These are phyloP conservation scores for Phytophthora uliginosa DNA, from an alignment of 352 stramenopile species.

Conservation along the genomic window DNA sequence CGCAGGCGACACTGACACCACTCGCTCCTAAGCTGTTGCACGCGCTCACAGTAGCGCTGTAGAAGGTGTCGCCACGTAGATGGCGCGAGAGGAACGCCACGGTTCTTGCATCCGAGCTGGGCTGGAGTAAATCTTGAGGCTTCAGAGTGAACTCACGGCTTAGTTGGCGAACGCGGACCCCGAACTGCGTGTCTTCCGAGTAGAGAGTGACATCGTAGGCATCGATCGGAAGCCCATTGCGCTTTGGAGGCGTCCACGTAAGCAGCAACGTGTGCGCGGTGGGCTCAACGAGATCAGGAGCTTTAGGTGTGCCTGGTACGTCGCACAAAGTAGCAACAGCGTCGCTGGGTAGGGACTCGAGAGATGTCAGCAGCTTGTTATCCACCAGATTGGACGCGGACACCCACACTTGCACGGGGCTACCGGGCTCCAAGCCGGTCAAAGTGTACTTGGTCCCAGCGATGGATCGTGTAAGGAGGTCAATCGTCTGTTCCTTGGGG, in stretches of 20 bases:
- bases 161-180: conserved; percentile 55
- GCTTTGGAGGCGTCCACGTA: conserved; percentile 45
- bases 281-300: conserved; percentile 35
- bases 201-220: conserved; percentile 61
- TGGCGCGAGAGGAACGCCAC: conserved; percentile 34
- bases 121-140: conserved; percentile 31
- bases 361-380: conserved; percentile 60
- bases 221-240: conserved; percentile 64
- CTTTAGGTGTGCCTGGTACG: conserved; percentile 47
- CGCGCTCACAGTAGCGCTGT: conserved; percentile 55
- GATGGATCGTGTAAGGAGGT: conserved; percentile 64
- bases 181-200: conserved; percentile 67
- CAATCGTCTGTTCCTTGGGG: conserved; percentile 18
- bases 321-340: conserved; percentile 53
- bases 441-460: conserved; percentile 59
- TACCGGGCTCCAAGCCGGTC: conserved; percentile 47
- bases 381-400: conserved; percentile 73
- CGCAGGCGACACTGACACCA: conserved; percentile 45
- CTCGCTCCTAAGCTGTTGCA: conserved; percentile 61
- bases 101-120: neutral
- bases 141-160: conserved; percentile 45
- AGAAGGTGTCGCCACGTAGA: conserved; percentile 54
- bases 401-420: conserved; percentile 52
- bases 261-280: conserved; percentile 57
- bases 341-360: conserved; percentile 52